Conservation (phyloP, 2,329 filamentous ascomycete genomes). For the Didymella pomorum region DNA sequence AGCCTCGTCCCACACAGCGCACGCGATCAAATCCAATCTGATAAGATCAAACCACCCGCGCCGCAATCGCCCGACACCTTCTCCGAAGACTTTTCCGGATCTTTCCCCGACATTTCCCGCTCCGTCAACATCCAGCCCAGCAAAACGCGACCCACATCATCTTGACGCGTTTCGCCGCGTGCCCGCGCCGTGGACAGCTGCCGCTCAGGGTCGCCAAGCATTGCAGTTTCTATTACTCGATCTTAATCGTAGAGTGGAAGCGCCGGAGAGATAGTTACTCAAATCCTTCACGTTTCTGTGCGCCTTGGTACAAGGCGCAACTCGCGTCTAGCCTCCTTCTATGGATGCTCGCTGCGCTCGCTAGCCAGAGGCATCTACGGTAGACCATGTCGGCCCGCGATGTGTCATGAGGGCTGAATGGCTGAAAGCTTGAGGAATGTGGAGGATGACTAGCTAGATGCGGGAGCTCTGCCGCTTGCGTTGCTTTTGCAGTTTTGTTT, state of each 20-base stretch:
- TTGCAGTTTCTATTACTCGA: constrained; percentile 20
- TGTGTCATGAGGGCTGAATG: background rate
- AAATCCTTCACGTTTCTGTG: constrained; percentile 20
- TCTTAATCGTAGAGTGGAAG: background rate
- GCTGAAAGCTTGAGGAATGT: background rate
- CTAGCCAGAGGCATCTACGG: background rate
- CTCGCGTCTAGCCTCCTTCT: background rate
- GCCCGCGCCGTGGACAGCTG: background rate
- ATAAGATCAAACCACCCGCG: background rate
- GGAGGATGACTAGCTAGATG: constrained; percentile 9
- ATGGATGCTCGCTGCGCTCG: background rate
- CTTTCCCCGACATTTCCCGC: background rate
- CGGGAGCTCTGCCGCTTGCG: constrained; percentile 16
- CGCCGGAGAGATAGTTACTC: constrained; percentile 22
- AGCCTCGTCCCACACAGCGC: background rate
- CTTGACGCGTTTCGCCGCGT: constrained; percentile 16
- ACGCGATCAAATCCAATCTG: constrained; percentile 1
- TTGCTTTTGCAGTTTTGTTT: constrained; percentile 12
- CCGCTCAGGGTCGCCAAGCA: background rate
- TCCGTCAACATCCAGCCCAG: background rate
- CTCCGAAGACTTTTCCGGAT: background rate
- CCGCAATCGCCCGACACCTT: background rate
- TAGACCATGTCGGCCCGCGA: constrained; percentile 2
- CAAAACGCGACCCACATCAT: constrained; percentile 4
- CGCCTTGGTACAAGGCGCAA: background rate